Percentiles rank a stretch among this genome's conserved stretches.
Evolutionary conservation across 495 filamentous ascomycete genomes (phyloP).

Genomic region (Evansstolkia leycettana): DNA sequence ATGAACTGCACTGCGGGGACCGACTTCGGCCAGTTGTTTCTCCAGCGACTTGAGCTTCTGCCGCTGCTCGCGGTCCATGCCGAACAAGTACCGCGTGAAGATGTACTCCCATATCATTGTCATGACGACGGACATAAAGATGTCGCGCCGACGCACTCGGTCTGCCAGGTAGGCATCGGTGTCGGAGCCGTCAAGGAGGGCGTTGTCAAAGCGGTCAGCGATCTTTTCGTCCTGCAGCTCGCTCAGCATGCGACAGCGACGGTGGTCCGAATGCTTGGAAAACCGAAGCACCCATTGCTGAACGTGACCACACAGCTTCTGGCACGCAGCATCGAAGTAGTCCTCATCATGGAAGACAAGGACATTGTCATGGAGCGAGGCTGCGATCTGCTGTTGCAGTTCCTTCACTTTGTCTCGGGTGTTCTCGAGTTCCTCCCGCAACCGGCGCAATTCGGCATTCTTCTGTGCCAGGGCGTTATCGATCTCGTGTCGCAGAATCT

Average conservation of each 20-base stretch:
- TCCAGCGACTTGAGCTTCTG: conserved; percentile 93
- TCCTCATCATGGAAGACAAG: conserved; percentile 77
- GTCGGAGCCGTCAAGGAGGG: conserved; percentile 84
- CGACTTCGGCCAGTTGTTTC: conserved; percentile 79
- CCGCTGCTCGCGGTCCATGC: conserved; percentile 93
- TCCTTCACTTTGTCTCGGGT: conserved; percentile 67
- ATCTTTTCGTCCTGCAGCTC: conserved; percentile 81
- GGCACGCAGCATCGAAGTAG: conserved; percentile 89
- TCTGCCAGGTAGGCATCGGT: conserved; percentile 77
- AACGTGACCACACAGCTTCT: conserved; percentile 83
- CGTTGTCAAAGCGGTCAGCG: conserved; percentile 84
- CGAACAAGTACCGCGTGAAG: conserved; percentile 94
- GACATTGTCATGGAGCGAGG: conserved; percentile 56
- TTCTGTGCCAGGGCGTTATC: conserved; percentile 52
- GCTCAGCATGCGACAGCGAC: conserved; percentile 64
- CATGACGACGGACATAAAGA: conserved; percentile 96
- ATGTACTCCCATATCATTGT: conserved; percentile 97
- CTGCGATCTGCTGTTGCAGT: conserved; percentile 73
- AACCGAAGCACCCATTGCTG: conserved; percentile 95
- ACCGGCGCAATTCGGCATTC: conserved; percentile 62
- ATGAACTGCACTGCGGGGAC: conserved; percentile 67
- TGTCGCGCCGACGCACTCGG: conserved; percentile 72
- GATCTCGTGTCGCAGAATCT: conserved; percentile 48
- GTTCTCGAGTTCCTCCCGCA: conserved; percentile 65
- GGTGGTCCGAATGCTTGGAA: conserved; percentile 87